These are phyloP conservation scores for Annona squamosa DNA, from an alignment of 164 flowering plant species.

Conservation along the genomic window DNA sequence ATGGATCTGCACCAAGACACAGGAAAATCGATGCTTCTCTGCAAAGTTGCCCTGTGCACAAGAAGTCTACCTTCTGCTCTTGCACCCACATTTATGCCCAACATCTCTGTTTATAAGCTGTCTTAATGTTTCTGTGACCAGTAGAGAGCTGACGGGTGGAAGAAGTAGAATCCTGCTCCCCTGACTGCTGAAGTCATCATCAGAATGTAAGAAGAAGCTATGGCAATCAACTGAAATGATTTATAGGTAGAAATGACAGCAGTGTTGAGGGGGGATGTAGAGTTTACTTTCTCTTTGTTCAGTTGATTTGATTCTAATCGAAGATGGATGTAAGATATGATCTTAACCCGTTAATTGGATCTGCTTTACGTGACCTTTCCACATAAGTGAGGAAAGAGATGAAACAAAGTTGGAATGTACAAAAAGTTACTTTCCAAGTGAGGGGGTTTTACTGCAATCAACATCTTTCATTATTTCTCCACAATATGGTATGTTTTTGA, in stretches of 20 bases:
- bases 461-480: too few relatives aligned
- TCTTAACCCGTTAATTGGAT: neutral
- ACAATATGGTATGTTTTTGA: too few relatives aligned
- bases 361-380: neutral
- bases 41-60: neutral
- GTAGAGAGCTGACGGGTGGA: neutral
- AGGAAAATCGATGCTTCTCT: neutral
- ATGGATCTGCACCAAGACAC: neutral
- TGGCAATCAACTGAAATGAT: neutral
- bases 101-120: neutral
- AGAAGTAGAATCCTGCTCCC: neutral
- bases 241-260: neutral
- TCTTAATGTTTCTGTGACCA: neutral
- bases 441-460: too few relatives aligned
- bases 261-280: neutral
- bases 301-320: neutral
- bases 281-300: neutral
- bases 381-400: neutral
- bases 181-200: neutral
- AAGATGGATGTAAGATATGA: neutral
- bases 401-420: neutral
- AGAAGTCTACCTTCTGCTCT: neutral
- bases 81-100: neutral
- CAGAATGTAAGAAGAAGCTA: neutral
- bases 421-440: too few relatives aligned